A percentile compares a stretch with the other conserved stretches of the same genome.
Evolutionary conservation across 1,139 yeast species (phyloP).

Genomic region (Sugiyamaella pinicola): DNA sequence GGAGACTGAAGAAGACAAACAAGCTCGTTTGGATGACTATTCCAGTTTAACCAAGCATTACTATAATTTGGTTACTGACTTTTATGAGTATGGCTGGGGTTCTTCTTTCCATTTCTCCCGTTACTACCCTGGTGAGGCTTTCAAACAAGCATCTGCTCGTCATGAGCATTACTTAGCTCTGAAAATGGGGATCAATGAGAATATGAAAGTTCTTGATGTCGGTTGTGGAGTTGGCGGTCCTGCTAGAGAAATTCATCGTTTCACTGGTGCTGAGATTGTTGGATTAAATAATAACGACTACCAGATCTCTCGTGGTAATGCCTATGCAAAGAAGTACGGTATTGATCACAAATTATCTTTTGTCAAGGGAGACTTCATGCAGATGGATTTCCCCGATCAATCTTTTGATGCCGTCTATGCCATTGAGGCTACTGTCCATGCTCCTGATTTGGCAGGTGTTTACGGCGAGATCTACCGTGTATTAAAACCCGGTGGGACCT

Average conservation of each 20-base stretch:
- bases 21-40: conserved; percentile 49
- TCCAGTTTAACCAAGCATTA: conserved; percentile 91
- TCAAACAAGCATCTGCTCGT: conserved; percentile 91
- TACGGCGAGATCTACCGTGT: conserved; percentile 93
- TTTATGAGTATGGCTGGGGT: conserved; percentile 99
- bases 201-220: conserved; percentile 91
- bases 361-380: conserved; percentile 99
- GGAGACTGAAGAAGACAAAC: conserved; percentile 67
- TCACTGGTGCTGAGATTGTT: conserved; percentile 82
- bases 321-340: conserved; percentile 68
- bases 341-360: conserved; percentile 75
- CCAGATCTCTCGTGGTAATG: conserved; percentile 85
- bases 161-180: conserved; percentile 95
- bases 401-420: conserved; percentile 97
- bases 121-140: conserved; percentile 90
- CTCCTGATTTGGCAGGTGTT: conserved; percentile 95
- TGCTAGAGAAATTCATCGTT: conserved; percentile 91
- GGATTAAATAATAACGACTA: conserved; percentile 97
- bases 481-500: conserved; percentile 94
- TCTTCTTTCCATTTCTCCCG: conserved; percentile 97
- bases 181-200: conserved; percentile 76
- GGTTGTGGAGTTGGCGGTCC: conserved; percentile 99
- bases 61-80: conserved; percentile 95
- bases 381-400: conserved; percentile 91
- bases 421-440: conserved; percentile 98